These are phyloP conservation scores for Thermochaetoides dissita DNA, from an alignment of 2,329 filamentous ascomycete genomes.

Conservation along the genomic window DNA sequence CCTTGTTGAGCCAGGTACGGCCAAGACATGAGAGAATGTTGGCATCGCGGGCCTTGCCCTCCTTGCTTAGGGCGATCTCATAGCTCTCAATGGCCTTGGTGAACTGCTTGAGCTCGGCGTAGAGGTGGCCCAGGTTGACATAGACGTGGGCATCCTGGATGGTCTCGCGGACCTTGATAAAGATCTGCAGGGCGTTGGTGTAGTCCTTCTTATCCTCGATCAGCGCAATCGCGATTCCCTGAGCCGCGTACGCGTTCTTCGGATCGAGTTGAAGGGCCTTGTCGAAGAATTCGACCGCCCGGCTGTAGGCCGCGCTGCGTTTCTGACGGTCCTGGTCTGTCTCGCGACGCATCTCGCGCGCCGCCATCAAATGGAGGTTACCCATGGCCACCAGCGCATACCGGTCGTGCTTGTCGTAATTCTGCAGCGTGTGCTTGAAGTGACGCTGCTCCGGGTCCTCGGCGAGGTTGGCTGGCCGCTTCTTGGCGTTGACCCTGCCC, in stretches of 20 bases:
- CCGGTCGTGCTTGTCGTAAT: conserved; percentile 94
- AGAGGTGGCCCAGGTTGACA: conserved; percentile 88
- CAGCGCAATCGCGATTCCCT: conserved; percentile 86
- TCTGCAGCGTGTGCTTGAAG: conserved; percentile 89
- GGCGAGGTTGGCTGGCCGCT: conserved; percentile 62
- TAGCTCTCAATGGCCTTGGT: conserved; percentile 90
- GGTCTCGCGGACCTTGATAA: conserved; percentile 81
- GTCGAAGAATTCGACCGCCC: conserved; percentile 95
- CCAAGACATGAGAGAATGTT: conserved; percentile 75
- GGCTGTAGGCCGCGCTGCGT: conserved; percentile 71
- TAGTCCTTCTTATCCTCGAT: conserved; percentile 90
- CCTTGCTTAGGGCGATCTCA: conserved; percentile 68
- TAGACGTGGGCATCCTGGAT: conserved; percentile 78
- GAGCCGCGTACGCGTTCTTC: conserved; percentile 89
- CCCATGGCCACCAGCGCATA: conserved; percentile 96
- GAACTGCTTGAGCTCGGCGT: conserved; percentile 79
- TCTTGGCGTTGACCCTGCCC: conserved; percentile 66
- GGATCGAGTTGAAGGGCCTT: conserved; percentile 92
- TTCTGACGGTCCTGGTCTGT: conserved; percentile 85
- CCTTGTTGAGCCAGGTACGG: conserved; percentile 73
- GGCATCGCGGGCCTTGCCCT: conserved; percentile 58
- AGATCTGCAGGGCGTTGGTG: conserved; percentile 67
- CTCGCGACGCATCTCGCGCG: conserved; percentile 86
- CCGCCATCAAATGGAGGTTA: conserved; percentile 74
- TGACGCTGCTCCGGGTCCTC: conserved; percentile 88